A percentile compares a stretch with the other conserved stretches of the same genome.
These are phyloP conservation scores for Sodiomyces alkalinus DNA, from an alignment of 2,329 filamentous ascomycete genomes.

Conservation along the genomic window DNA sequence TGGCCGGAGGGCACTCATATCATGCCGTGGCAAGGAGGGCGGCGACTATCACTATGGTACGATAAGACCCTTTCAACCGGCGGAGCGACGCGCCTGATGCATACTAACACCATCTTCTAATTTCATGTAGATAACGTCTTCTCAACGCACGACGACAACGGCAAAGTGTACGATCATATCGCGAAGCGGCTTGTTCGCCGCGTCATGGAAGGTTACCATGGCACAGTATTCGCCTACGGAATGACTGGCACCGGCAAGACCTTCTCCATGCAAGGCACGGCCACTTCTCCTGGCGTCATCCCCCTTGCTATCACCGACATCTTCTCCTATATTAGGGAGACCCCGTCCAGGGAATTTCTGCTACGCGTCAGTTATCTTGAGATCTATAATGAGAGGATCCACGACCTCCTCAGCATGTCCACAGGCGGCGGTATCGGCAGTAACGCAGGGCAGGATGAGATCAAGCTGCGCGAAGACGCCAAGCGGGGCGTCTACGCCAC, in stretches of 20 bases:
- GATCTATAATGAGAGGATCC: conserved; percentile 97
- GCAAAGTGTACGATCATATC: conserved; percentile 83
- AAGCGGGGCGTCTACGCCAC: conserved; percentile 94
- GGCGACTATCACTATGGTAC: conserved; percentile 87
- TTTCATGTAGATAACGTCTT: conserved; percentile 99
- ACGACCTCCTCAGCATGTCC: conserved; percentile 75
- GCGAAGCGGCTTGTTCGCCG: conserved; percentile 88
- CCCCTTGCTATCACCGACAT: conserved; percentile 96
- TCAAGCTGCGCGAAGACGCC: conserved; percentile 91
- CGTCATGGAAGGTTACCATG: conserved; percentile 98
- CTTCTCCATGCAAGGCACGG: conserved; percentile 98
- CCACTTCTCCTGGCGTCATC: conserved; percentile 88
- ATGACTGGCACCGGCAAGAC: conserved; percentile 99
- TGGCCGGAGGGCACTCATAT: conserved; percentile 64
- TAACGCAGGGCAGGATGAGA: conserved; percentile 62
- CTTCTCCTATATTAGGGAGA: conserved; percentile 97
- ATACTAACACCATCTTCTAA: conserved; percentile 9
- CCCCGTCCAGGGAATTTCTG: conserved; percentile 83
- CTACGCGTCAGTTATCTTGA: conserved; percentile 94
- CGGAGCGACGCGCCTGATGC: neutral
- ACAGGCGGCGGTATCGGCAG: conserved; percentile 39
- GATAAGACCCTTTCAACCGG: no score
- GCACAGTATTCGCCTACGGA: conserved; percentile 95
- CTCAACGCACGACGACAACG: conserved; percentile 82
- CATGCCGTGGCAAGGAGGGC: conserved; percentile 75